Evolutionary conservation across 768 basidiomycete species (phyloP).

Genomic region (Paxillus rubicundulus): DNA sequence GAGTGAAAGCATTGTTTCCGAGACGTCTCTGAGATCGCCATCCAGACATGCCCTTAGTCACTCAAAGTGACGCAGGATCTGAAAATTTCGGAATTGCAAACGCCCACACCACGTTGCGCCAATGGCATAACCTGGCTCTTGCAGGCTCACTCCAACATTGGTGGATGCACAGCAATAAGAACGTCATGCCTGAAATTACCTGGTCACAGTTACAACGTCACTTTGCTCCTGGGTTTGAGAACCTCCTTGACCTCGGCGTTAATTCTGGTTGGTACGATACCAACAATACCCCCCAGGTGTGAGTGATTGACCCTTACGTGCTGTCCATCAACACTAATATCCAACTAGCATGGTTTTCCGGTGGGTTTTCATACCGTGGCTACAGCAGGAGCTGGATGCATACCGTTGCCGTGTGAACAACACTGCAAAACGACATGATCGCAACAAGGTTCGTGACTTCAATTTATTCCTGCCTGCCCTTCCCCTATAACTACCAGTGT

Average conservation of each 20-base stretch:
- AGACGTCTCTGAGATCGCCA: too few species aligned
- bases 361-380: too few species aligned
- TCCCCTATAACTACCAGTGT: neutral
- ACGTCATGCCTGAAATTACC: conserved; percentile 41
- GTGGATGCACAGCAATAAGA: too few species aligned
- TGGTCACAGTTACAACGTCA: conserved; percentile 37
- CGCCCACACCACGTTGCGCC: too few species aligned
- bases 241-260: conserved; percentile 31
- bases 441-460: neutral
- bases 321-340: conserved; percentile 16
- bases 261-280: conserved; percentile 30
- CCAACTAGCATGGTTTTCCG: conserved; percentile 27
- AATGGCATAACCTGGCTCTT: too few species aligned
- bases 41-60: too few species aligned
- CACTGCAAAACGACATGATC: neutral
- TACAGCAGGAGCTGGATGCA: neutral
- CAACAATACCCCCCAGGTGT: conserved; percentile 24
- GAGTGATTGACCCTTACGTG: neutral
- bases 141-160: too few species aligned
- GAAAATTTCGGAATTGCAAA: too few species aligned
- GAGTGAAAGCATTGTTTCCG: too few species aligned
- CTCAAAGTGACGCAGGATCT: too few species aligned
- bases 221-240: conserved; percentile 38
- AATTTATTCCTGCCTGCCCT: too few species aligned
- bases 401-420: conserved; percentile 2